Evolutionary conservation across 768 basidiomycete genomes (phyloP).

Genomic region (Crucibulum laeve): DNA sequence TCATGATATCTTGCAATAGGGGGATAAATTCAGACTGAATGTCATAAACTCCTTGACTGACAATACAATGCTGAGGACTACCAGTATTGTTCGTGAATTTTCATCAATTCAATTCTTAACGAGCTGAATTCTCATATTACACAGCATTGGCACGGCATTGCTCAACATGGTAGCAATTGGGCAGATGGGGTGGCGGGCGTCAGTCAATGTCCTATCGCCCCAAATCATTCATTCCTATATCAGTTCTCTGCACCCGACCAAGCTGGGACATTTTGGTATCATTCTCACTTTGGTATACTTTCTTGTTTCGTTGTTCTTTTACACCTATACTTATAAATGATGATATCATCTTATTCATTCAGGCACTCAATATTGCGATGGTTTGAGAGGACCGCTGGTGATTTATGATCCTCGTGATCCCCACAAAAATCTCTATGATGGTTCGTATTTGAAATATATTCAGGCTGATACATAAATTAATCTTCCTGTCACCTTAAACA

Average conservation of each 20-base stretch:
- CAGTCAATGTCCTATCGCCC: slow-evolving; percentile 41
- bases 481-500: slow-evolving; percentile 1
- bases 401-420: slow-evolving; percentile 36
- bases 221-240: slow-evolving; percentile 33
- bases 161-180: slow-evolving; percentile 19
- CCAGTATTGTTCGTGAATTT: slow-evolving; percentile 15
- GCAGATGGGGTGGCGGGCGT: slow-evolving; percentile 25
- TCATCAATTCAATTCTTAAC: background rate
- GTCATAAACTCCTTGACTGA: slow-evolving; percentile 16
- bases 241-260: slow-evolving; percentile 30
- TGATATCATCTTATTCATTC: background rate
- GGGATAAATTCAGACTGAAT: slow-evolving; percentile 17
- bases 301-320: background rate
- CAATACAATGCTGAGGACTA: slow-evolving; percentile 14
- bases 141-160: slow-evolving; percentile 28
- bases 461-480: background rate
- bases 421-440: slow-evolving; percentile 12
- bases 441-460: slow-evolving; percentile 1
- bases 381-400: slow-evolving; percentile 33
- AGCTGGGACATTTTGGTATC: slow-evolving; percentile 42
- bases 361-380: slow-evolving; percentile 27
- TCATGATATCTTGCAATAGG: slow-evolving; percentile 7
- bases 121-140: background rate
- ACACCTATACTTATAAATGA: background rate
- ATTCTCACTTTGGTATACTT: slow-evolving; percentile 16